Conservation (phyloP, 164 flowering plant genomes). For the Euptelea pleiosperma region DNA sequence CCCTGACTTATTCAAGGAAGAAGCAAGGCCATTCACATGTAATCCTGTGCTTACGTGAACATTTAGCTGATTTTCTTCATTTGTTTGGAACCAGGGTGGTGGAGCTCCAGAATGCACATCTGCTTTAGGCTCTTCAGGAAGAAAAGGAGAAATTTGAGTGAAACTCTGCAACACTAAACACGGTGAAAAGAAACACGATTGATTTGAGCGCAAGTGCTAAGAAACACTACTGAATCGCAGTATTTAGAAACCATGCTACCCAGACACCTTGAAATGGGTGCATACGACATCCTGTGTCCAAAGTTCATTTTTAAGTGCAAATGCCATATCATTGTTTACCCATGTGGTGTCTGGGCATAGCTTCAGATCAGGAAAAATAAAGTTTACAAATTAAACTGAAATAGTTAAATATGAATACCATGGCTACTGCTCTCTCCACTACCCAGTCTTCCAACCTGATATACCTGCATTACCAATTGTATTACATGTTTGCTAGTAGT, state of each 20-base stretch:
- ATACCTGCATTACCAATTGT: constrained; percentile 21
- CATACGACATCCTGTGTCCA: background rate
- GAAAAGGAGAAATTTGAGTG: constrained; percentile 31
- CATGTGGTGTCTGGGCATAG: too few relatives aligned
- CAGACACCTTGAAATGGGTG: background rate
- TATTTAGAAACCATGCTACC: background rate
- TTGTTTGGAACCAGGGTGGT: constrained; percentile 77
- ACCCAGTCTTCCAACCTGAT: constrained; percentile 21
- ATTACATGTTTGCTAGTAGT: constrained; percentile 2
- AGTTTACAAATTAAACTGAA: background rate
- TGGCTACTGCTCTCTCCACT: constrained; percentile 28
- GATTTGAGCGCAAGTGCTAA: constrained; percentile 5
- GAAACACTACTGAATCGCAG: background rate
- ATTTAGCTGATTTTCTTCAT: constrained; percentile 31
- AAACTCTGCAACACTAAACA: constrained; percentile 38
- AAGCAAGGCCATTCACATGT: constrained; percentile 11
- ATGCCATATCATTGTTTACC: too few relatives aligned
- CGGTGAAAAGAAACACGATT: constrained; percentile 8
- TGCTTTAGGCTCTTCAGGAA: constrained; percentile 30
- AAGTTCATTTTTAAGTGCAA: too few relatives aligned
- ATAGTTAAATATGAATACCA: constrained; percentile 33
- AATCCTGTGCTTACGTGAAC: constrained; percentile 15
- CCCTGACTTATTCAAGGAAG: constrained; percentile 22
- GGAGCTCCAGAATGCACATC: constrained; percentile 93
- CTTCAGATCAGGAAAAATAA: background rate